These are phyloP conservation scores for Metschnikowia matae DNA, from an alignment of 805 yeast species.

Conservation along the genomic window DNA sequence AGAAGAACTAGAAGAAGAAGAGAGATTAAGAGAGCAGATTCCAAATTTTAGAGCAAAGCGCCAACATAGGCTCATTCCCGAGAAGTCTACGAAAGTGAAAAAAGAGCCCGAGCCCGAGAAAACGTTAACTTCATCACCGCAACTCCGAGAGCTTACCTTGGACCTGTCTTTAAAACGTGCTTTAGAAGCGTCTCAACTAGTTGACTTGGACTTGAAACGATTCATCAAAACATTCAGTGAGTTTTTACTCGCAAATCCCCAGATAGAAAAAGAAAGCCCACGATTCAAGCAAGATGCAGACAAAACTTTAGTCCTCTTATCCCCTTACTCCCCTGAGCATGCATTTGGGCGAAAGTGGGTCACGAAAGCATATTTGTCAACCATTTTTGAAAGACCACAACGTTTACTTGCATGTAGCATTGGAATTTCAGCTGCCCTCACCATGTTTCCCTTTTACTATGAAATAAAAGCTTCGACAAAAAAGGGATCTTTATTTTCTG, in stretches of 20 bases:
- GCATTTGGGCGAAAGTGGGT: constrained; percentile 77
- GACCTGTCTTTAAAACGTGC: constrained; percentile 9
- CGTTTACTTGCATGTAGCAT: constrained; percentile 70
- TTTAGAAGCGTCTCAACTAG: constrained; percentile 32
- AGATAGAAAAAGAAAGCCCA: constrained; percentile 38
- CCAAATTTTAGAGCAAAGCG: constrained; percentile 35
- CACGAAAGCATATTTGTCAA: constrained; percentile 55
- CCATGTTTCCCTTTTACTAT: constrained; percentile 61
- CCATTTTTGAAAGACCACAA: constrained; percentile 82
- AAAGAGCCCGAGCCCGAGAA: constrained; percentile 1
- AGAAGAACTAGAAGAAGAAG: constrained; percentile 35
- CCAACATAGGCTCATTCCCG: constrained; percentile 28
- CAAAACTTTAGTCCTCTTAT: constrained; percentile 56
- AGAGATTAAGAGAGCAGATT: constrained; percentile 31
- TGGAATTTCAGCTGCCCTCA: constrained; percentile 71
- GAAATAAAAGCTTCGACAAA: constrained; percentile 45
- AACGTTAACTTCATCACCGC: constrained; percentile 1
- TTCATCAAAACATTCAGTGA: constrained; percentile 43
- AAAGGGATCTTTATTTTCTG: constrained; percentile 46
- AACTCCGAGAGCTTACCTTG: background rate
- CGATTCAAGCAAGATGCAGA: constrained; percentile 33
- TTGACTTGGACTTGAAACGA: constrained; percentile 31
- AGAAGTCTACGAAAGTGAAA: constrained; percentile 17
- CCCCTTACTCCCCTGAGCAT: constrained; percentile 70
- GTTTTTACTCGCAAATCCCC: constrained; percentile 41